These are phyloP conservation scores for Salmacisia buchloeana DNA, from an alignment of 1,284 basidiomycete genomes.

Conservation along the genomic window DNA sequence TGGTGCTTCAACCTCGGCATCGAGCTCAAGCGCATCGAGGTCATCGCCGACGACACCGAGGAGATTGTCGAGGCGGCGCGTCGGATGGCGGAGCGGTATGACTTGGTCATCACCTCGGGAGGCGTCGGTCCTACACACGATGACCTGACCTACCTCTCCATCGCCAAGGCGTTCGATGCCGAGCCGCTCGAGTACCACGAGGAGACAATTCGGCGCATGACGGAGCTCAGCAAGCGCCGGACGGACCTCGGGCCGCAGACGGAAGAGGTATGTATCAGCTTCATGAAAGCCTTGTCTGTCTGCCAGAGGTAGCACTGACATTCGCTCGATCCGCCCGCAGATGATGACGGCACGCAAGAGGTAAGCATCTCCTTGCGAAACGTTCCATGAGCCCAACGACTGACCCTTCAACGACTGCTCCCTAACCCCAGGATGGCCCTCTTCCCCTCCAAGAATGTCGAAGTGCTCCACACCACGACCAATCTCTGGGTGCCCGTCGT, in stretches of 20 bases:
- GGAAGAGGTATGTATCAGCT: conserved; percentile 58
- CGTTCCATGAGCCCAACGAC: too few species aligned
- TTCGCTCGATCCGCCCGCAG: background rate
- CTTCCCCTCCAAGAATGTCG: conserved; percentile 30
- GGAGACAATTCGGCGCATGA: conserved; percentile 76
- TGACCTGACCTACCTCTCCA: conserved; percentile 74
- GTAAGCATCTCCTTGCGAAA: too few species aligned
- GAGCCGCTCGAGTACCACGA: conserved; percentile 65
- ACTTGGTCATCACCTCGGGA: conserved; percentile 34
- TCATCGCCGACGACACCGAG: conserved; percentile 80
- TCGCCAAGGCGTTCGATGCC: conserved; percentile 72
- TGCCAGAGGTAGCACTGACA: background rate
- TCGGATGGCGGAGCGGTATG: conserved; percentile 64
- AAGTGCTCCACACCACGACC: conserved; percentile 38
- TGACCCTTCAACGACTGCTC: too few species aligned
- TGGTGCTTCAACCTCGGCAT: conserved; percentile 47
- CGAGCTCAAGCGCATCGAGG: conserved; percentile 63
- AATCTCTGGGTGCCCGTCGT: conserved; percentile 77
- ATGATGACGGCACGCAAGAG: conserved; percentile 39
- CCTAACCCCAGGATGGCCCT: conserved; percentile 37
- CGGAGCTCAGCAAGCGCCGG: conserved; percentile 60
- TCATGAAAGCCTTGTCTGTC: background rate
- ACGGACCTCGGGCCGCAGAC: conserved; percentile 61
- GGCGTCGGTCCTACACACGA: conserved; percentile 46
- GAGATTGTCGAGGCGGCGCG: conserved; percentile 82